Evolutionary conservation across 179 eudicot species (phyloP), one percentile per base, ranked within the genome.

Genomic region (Silene vulgaris): DNA sequence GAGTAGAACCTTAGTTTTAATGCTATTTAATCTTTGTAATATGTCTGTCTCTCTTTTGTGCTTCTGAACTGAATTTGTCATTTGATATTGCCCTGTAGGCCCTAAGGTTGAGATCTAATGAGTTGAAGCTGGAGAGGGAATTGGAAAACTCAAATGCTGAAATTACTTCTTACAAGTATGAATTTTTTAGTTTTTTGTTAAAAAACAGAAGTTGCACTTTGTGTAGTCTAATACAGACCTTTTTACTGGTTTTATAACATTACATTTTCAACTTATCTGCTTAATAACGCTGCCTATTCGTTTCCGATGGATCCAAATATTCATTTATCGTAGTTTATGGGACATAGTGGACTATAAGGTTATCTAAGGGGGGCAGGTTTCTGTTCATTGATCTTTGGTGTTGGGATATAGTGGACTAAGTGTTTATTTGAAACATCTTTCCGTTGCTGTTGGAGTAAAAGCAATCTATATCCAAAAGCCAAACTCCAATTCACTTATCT

Each of bases 111-210:
- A 88, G 97, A 84, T 94, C 97, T 43, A 90, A 84, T 83, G 98
- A 94, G 83, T 88, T 94, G 71, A 94, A 92, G 88, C 78, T 92
- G 86, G 96, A 89, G 89, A 86, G 93, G 81, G 92, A 88, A 77
- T 85, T 94, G 90, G 93, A 89, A 84, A 85, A 85, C 73, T 78
- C 88, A 8, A 80, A 82, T 83, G 86, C 93, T 67, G 97, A 89
- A 85, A 79, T 90, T 75, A 84, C 90, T 80, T 88, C 96, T 65
- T 83, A 72, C 81, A 92, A 85, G 99, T 95, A 90, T 66, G 89
- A 11, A 69, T 69, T 67, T 45, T 4, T 68, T 13, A 48, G 8
- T 61, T 28, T 30, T 64, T 68, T 50, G 61, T 63, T 73, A 50
- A 76, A 40, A 5, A 37, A 37, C 1, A 40, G 48, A 40, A 64